phyloP scores from a whole-genome alignment of 305 asterid species.

The Plantago coronopus region DNA sequence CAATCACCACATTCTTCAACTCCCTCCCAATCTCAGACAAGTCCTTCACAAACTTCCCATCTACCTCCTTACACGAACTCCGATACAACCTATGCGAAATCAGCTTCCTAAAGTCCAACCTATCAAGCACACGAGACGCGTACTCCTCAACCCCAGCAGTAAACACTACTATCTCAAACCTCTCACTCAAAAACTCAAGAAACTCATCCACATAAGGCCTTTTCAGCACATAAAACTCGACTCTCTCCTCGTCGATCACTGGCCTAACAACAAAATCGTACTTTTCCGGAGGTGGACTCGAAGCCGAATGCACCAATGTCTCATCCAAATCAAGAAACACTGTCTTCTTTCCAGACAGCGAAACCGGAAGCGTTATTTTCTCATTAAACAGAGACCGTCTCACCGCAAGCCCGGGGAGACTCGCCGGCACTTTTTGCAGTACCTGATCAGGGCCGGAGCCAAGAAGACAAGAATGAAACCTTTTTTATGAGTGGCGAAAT shows the following conservation, averaged over 20 bases:
- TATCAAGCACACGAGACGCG: slow-evolving; percentile 78
- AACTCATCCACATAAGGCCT: slow-evolving; percentile 52
- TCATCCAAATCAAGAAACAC: slow-evolving; percentile 54
- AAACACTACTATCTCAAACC: slow-evolving; percentile 75
- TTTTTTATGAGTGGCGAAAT: no score
- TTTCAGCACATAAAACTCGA: slow-evolving; percentile 43
- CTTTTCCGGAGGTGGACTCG: slow-evolving; percentile 33
- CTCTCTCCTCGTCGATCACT: slow-evolving; percentile 34
- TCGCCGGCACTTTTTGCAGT: slow-evolving; percentile 28
- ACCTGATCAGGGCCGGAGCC: no score
- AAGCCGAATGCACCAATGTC: slow-evolving; percentile 43
- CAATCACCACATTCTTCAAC: slow-evolving; percentile 46
- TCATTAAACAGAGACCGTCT: slow-evolving; percentile 47
- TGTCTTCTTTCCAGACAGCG: slow-evolving; percentile 26
- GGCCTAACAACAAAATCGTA: slow-evolving; percentile 48
- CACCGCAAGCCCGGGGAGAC: slow-evolving; percentile 19
- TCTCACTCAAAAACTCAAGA: slow-evolving; percentile 34
- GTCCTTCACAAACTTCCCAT: slow-evolving; percentile 81
- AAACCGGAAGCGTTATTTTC: slow-evolving; percentile 30
- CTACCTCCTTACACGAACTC: slow-evolving; percentile 65
- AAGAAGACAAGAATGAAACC: no score
- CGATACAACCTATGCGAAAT: slow-evolving; percentile 71
- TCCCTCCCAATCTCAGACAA: slow-evolving; percentile 72
- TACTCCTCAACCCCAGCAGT: slow-evolving; percentile 84
- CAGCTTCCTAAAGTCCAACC: slow-evolving; percentile 51